Evolutionary conservation across 371 early-diverging fungal species (phyloP), one percentile per base, ranked within the genome.

Genomic region (Mucor indicus): DNA sequence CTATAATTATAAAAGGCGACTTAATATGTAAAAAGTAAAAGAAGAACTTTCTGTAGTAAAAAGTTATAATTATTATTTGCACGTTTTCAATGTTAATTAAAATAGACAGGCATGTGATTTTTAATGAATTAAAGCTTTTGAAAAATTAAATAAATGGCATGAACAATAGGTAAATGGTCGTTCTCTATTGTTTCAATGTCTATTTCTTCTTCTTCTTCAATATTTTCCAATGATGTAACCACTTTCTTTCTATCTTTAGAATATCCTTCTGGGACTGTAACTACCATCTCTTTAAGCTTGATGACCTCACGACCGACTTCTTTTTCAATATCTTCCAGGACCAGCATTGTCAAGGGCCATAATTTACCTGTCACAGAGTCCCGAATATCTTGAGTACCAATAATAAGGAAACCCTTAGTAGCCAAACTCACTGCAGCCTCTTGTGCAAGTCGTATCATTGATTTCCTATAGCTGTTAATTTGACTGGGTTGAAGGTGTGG

Each of bases 211-310:
- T 61, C 68, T 11, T 64, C 50, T 19, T 57, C 42, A 27, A 21
- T 32, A 13, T 13, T 45, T 29, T 51, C 42, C 5, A 37, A 30
- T n/a, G 36, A 54, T 12, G 67, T 64, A n/a, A n/a, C 22, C 41
- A 64, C 53, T 43, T 67, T 72, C 22, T 70, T 64, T 13, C 86
- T 77, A 44, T 87, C 80, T 39, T 83, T 81, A 2, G 85, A 79
- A 49, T 86, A 85, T 8, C 94, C 92, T 38, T 88, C 84, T 13
- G 92, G 91, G 0, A 93, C 91, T 12, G 84, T 83, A 1, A 89
- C 83, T 0, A 92, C 85, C 76, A 85, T 72, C 43, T 93, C 94
- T 48, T 90, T 91, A 15, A 93, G 72, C 20, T 77, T 72, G 17
- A 92, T 57, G 17, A 60, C 58, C 8, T 71, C 70, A 20, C 62